Evolutionary conservation across 2,329 filamentous ascomycete genomes (phyloP), one percentile per base, ranked within the genome.

Genomic region (Calonectria montana): DNA sequence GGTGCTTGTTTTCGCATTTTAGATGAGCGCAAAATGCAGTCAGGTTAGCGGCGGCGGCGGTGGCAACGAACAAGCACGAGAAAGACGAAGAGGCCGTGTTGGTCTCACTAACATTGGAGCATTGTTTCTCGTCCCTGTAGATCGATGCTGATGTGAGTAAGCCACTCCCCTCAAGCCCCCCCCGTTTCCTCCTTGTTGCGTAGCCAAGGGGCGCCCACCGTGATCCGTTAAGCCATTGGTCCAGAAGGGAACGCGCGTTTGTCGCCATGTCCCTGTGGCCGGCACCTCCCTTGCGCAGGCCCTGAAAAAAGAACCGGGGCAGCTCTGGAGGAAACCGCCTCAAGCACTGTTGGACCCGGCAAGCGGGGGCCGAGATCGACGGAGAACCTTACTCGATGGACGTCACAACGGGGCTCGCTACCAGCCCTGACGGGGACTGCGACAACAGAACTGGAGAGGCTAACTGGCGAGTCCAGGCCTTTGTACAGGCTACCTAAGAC

Each of bases 351-450:
- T 5, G 35, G 10, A 41, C 15, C 37, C 35, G 57, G 35, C 37
- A 61, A 43, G 57, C 37, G 57, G 57, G 57, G 57, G 57, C 35
- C 57, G 57, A 61, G 57, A 61, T 61, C 57, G 57, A 61, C 57
- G 57, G 37, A 21, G 37, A 61, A 61, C 2, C 57, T 61, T 61
- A 23, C 53, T 37, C 31, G 18, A 21, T 57, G 18, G 57, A 61
- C 57, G 37, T 61, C 35, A 43, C 23, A 23, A 61, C 25, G 57
- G 57, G 57, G 53, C 29, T 57, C 53, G 29, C n/a, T 37, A 31
- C 53, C 31, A 35, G 53, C 53, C 53, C 53, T n/a, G 29, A 57
- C 29, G 53, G 21, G 21, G 27, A 21, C 29, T 35, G 29, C 53
- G 53, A 37, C 53, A 16, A 13, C 31, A 8, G 53, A 18, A 21